phyloP scores from a whole-genome alignment of 2,329 filamentous ascomycete genomes.

The Fusarium xylarioides region DNA sequence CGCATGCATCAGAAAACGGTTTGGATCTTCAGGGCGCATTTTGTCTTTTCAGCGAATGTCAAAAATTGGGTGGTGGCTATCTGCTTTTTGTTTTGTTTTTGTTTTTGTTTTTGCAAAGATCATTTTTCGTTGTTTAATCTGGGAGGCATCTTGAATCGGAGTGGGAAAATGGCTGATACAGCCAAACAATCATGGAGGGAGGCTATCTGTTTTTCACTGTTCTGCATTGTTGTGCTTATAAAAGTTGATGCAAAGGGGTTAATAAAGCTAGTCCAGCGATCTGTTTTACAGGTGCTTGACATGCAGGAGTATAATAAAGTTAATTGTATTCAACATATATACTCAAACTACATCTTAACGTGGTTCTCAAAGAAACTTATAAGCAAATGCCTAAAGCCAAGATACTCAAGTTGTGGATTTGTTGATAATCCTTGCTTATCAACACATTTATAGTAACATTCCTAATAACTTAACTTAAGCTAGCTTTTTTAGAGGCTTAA shows the following conservation, averaged over 20 bases:
- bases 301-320: slow-evolving; percentile 5
- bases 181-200: slow-evolving; percentile 19
- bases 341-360: background rate
- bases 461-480: no score
- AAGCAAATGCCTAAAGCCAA: background rate
- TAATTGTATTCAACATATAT: slow-evolving; percentile 27
- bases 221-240: background rate
- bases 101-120: background rate
- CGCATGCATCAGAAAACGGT: slow-evolving; percentile 25
- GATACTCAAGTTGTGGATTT: background rate
- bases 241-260: slow-evolving; percentile 7
- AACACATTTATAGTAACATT: no score
- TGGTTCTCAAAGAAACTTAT: background rate
- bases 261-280: background rate
- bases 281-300: background rate
- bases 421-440: background rate
- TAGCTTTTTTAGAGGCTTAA: no score
- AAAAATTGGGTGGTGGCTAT: slow-evolving; percentile 32
- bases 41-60: slow-evolving; percentile 20
- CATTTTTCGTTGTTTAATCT: slow-evolving; percentile 9
- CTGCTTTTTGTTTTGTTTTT: slow-evolving; percentile 17
- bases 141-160: slow-evolving; percentile 4
- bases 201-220: slow-evolving; percentile 15
- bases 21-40: slow-evolving; percentile 32
- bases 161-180: slow-evolving; percentile 15